A percentile compares a stretch with the other conserved stretches of the same genome.
These are phyloP conservation scores for Myochromella boudieri DNA, from an alignment of 768 basidiomycete genomes.

Conservation along the genomic window DNA sequence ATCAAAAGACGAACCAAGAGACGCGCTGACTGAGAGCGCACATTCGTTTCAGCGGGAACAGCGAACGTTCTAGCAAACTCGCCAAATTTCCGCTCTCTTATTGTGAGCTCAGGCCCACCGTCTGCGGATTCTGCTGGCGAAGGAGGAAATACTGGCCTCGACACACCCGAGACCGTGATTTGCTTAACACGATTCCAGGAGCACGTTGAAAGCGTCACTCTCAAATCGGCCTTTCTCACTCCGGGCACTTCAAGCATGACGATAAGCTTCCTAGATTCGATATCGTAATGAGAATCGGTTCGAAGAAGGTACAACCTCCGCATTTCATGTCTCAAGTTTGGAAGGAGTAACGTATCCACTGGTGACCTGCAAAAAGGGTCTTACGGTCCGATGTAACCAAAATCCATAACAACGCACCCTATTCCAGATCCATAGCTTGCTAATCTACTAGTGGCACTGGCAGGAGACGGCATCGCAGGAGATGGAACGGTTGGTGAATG, in stretches of 20 bases:
- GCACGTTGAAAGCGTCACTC: constrained; percentile 59
- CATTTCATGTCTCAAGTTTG: constrained; percentile 11
- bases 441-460: constrained; percentile 19
- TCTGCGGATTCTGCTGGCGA: constrained; percentile 15
- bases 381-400: constrained; percentile 3
- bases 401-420: constrained; percentile 17
- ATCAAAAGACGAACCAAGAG: constrained; percentile 17
- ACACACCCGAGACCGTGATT: constrained; percentile 53
- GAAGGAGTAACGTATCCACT: constrained; percentile 14
- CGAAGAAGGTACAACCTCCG: constrained; percentile 47
- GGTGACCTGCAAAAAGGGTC: constrained; percentile 19
- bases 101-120: constrained; percentile 21
- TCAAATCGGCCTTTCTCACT: constrained; percentile 55
- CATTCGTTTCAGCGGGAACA: constrained; percentile 57
- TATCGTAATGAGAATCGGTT: constrained; percentile 61
- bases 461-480: constrained; percentile 22
- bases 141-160: constrained; percentile 37
- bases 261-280: constrained; percentile 46
- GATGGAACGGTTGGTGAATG: constrained; percentile 24
- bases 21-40: constrained; percentile 31
- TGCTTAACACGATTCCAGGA: constrained; percentile 62
- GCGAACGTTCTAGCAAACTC: constrained; percentile 47
- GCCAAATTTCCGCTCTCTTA: constrained; percentile 57
- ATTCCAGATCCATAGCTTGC: constrained; percentile 23
- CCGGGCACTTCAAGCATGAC: constrained; percentile 74